phyloP scores from a whole-genome alignment of 768 basidiomycete species.

The Rhodotorula babjevae region DNA sequence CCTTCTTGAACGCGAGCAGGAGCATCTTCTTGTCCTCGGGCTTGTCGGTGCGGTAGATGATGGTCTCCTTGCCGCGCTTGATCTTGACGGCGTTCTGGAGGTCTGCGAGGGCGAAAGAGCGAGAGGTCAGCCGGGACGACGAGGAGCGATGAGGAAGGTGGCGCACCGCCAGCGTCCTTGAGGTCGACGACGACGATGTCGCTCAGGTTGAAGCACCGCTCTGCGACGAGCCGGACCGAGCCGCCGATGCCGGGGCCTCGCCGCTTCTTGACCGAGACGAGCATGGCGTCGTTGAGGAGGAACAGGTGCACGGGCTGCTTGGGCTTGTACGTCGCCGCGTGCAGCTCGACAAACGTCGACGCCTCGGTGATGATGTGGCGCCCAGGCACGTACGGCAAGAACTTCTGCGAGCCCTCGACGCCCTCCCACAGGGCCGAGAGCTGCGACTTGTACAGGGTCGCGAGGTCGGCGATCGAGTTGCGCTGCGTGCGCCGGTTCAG shows the following conservation, averaged over 20 bases:
- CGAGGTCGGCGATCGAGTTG: slow-evolving; percentile 92
- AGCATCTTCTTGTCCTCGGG: slow-evolving; percentile 79
- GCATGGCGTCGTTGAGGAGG: slow-evolving; percentile 80
- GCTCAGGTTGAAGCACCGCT: slow-evolving; percentile 83
- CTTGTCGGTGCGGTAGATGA: slow-evolving; percentile 83
- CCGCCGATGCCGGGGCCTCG: slow-evolving; percentile 58
- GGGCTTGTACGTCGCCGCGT: slow-evolving; percentile 91
- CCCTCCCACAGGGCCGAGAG: slow-evolving; percentile 83
- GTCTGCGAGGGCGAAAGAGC: slow-evolving; percentile 46
- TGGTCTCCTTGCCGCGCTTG: slow-evolving; percentile 83
- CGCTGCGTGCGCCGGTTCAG: slow-evolving; percentile 59
- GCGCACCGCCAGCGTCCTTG: slow-evolving; percentile 83
- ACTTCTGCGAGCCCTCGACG: slow-evolving; percentile 92
- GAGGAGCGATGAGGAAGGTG: background rate
- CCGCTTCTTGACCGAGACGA: slow-evolving; percentile 71
- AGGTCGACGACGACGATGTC: slow-evolving; percentile 95
- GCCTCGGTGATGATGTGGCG: slow-evolving; percentile 85
- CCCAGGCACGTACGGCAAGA: slow-evolving; percentile 83
- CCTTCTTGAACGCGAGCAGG: slow-evolving; percentile 77
- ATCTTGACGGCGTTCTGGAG: slow-evolving; percentile 97
- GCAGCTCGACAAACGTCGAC: slow-evolving; percentile 73
- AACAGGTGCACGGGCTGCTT: slow-evolving; percentile 83
- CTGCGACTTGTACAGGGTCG: slow-evolving; percentile 88
- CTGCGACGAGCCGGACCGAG: slow-evolving; percentile 75
- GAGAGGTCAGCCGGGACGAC: background rate